Base-by-base conservation (phyloP, 2,329 filamentous ascomycete species). In the Paracamarosporium sp. region DNA sequence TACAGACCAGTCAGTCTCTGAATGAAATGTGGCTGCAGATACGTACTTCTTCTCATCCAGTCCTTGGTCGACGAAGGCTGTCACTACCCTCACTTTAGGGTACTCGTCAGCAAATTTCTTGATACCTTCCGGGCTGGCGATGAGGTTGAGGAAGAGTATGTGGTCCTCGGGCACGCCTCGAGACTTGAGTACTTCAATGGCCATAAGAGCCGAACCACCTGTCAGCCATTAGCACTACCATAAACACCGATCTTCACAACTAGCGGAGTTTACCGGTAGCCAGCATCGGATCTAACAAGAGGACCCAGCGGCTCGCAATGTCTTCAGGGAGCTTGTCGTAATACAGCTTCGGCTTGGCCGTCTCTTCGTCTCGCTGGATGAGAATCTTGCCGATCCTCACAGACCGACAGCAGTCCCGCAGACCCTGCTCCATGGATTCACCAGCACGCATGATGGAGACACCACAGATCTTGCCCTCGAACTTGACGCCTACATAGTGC, bases 361-460 rank as follows among this genome's bases (percentile, higher is more conserved):
- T 98, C 80, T 98, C 95, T 79, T 99, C 95, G 69, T 99, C 95
- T 55, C 95, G 85, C 80, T 99, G 95, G 71, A 99, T 99, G 68
- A 99, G 82, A 63, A 99, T 99, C 83, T 99, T 99, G 64, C 95
- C 95, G 71, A 99, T 99, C 62, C 95, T 86, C 47, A 99, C 95
- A n/a, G 92, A 96, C 51, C 95, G 90, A 80, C 95, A 99, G 80
- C 95, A 99, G 78, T 99, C 94, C 59, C 95, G 86, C 60, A 99
- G 81, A 2, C 94, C 95, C 79, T 98, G 93, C 80, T 99, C 95
- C 95, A 99, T 99, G 57, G 94, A 92, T 80, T 99, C 95, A 50
- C 95, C 95, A 12, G 95, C 95, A 63, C 95, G 88, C 95, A 99
- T 98, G 70, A 99, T 99, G 6, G 92, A 96, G 15, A 99, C 95